These are phyloP conservation scores for Globisporangium nagaii DNA, from an alignment of 352 stramenopile species.

Conservation along the genomic window DNA sequence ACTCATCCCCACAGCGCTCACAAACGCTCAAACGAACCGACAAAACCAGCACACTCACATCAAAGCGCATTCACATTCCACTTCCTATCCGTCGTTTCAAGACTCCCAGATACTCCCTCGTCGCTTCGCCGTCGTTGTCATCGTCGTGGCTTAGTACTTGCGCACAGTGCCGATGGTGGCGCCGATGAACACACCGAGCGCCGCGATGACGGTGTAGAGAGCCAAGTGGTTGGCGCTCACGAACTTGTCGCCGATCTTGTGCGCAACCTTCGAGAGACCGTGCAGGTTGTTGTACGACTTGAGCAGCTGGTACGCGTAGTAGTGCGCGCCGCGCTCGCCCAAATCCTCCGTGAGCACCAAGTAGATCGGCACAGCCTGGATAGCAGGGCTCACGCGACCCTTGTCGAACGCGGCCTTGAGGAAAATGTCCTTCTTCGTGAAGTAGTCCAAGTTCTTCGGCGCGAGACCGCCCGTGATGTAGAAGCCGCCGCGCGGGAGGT, in stretches of 20 bases:
- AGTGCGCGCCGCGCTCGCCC: slow-evolving; percentile 86
- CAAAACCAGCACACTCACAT: not conserved
- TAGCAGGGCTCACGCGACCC: slow-evolving; percentile 76
- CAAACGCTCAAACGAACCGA: not conserved
- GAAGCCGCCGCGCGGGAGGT: slow-evolving; percentile 93
- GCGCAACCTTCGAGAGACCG: slow-evolving; percentile 26
- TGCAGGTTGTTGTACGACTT: slow-evolving; percentile 46
- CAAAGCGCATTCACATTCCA: slow-evolving; percentile 15
- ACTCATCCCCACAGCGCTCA: not conserved
- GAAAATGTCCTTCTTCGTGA: slow-evolving; percentile 81
- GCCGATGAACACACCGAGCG: slow-evolving; percentile 27
- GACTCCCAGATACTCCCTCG: not conserved
- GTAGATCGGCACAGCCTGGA: slow-evolving; percentile 81
- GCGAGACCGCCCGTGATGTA: slow-evolving; percentile 97
- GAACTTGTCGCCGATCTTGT: slow-evolving; percentile 27
- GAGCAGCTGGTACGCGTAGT: slow-evolving; percentile 78
- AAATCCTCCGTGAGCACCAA: slow-evolving; percentile 89
- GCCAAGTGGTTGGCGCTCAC: slow-evolving; percentile 31
- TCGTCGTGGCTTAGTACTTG: slow-evolving; percentile 9
- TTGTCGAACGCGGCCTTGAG: slow-evolving; percentile 86
- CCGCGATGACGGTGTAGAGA: slow-evolving; percentile 38
- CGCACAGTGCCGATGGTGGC: slow-evolving; percentile 8
- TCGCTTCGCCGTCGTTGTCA: too few relatives aligned
- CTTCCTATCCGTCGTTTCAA: not conserved
- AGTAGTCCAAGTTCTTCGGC: slow-evolving; percentile 95